These are phyloP conservation scores for Venturia oleaginea DNA, from an alignment of 2,329 filamentous ascomycete species.

Conservation along the genomic window DNA sequence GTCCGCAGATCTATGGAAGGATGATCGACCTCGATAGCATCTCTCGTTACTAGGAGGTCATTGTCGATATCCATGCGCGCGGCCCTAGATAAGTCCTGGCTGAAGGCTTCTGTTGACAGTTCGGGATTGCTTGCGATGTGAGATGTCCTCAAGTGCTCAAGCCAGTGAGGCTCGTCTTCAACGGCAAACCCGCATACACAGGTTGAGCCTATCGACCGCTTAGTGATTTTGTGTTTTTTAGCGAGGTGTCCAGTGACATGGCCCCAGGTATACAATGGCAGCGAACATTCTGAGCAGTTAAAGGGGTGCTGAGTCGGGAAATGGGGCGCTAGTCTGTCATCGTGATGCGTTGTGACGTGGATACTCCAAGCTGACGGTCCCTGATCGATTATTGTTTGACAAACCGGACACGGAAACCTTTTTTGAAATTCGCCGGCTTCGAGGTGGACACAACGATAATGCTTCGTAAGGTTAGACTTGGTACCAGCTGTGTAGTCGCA, in stretches of 20 bases:
- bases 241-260: background rate
- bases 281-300: background rate
- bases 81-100: too few species aligned
- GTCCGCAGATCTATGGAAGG: too few species aligned
- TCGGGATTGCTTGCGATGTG: background rate
- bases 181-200: background rate
- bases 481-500: background rate
- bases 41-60: too few species aligned
- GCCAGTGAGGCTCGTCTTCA: background rate
- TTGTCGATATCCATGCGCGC: too few species aligned
- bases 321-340: background rate
- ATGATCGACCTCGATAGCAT: too few species aligned
- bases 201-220: background rate
- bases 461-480: background rate
- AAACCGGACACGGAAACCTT: background rate
- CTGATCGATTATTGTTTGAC: background rate
- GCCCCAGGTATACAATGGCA: background rate
- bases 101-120: too few species aligned
- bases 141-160: background rate
- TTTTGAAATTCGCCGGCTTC: background rate
- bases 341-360: background rate
- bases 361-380: background rate
- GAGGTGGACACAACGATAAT: background rate
- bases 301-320: background rate
- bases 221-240: background rate